Conservation (phyloP, 2,329 filamentous ascomycete species). For the Trichophyton schoenleinii region DNA sequence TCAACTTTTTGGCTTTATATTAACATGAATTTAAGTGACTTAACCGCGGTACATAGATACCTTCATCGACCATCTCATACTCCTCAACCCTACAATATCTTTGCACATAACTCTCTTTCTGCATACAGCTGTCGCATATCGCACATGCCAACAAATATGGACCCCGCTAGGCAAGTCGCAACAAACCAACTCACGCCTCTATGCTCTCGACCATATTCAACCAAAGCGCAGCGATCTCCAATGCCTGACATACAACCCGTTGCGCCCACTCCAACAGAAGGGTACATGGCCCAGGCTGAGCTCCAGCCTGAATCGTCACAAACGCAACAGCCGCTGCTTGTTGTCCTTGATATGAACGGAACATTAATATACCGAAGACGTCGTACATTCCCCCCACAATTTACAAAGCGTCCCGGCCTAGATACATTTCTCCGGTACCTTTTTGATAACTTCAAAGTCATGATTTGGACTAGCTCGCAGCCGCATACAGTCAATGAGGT, state of each 20-base stretch:
- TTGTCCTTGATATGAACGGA: conserved; percentile 88
- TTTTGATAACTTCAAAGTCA: conserved; percentile 61
- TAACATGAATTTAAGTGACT: not conserved
- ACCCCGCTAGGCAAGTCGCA: not conserved
- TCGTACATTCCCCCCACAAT: conserved; percentile 38
- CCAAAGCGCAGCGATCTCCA: not conserved
- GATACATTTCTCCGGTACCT: conserved; percentile 59
- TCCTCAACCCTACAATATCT: not conserved
- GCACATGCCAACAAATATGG: not conserved
- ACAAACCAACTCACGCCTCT: not conserved
- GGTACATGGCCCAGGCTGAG: conserved; percentile 49
- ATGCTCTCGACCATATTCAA: not conserved
- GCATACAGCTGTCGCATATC: not conserved
- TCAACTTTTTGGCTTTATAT: not conserved
- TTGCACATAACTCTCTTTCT: not conserved
- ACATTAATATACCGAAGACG: conserved; percentile 65
- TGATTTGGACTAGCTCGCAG: conserved; percentile 82
- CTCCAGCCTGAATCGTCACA: conserved; percentile 31
- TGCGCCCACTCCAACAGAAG: conserved; percentile 46
- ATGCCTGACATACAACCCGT: conserved; percentile 19
- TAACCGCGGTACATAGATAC: not conserved
- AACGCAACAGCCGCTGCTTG: conserved; percentile 52
- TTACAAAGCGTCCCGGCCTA: conserved; percentile 57
- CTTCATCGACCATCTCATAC: not conserved
- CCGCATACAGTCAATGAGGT: conserved; percentile 57